Base-by-base conservation (phyloP, 164 flowering plant species). In the Magnolia officinalis region DNA sequence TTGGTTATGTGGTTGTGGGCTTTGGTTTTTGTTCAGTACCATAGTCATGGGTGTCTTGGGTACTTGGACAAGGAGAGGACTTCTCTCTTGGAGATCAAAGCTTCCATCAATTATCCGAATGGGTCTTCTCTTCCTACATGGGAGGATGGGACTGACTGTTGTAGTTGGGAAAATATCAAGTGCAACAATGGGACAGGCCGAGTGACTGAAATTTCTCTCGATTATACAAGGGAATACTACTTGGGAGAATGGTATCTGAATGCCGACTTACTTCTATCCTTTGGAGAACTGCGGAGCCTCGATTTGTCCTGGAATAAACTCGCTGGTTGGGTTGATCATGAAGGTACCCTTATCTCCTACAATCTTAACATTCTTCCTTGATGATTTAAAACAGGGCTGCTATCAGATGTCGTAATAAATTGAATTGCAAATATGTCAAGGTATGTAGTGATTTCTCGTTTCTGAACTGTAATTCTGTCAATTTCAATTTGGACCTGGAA, bases 11-110 rank as follows among this genome's bases (percentile, higher is more conserved):
- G 45, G 19, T 14, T 68, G 6, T 68, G 51, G 71, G 71, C 37
- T 21, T 72, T 49, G 13, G 20, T 70, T 19, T 70, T n/a, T 11
- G 20, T 11, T 50, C 21, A 7, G 7, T 21, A 45, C 10, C 3
- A 0, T 8, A 1, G 24, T 23, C 5, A 26, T 26, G 61, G 67
- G 21, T 26, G 77, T 52, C 24, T 24, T 24, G 77, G 72, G 50
- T 75, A 66, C 50, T 26, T 68, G 66, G 51, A 75, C 29, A 31
- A 67, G 58, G 72, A 75, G 50, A 67, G 50, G 24, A n/a, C 67
- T 75, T 71, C 24, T 51, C 72, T 75, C 63, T 29, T 75, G 58
- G 16, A 67, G 31, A 51, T 58, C 19, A 75, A 67, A 55, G 72
- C 72, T 31, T 67, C 55, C 72, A n/a, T 70, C 24, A 70, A 76